A percentile compares a stretch with the other conserved stretches of the same genome.
Conservation (phyloP, 495 filamentous ascomycete genomes). For the Podospora pseudocomata region DNA sequence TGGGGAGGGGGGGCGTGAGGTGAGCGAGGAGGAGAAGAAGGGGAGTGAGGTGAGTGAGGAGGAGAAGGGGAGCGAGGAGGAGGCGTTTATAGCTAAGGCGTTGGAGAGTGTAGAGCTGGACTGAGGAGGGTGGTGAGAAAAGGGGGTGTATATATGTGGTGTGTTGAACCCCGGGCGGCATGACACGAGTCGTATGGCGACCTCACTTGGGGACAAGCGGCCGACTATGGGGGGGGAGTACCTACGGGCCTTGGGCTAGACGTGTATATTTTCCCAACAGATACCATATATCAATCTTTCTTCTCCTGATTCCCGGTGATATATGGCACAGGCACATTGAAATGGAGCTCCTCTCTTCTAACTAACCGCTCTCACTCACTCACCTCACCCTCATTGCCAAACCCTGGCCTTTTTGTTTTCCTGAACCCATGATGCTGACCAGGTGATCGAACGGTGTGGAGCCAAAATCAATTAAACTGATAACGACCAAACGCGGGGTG, state of each 20-base stretch:
- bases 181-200: not conserved
- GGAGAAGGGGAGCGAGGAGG: slow-evolving; percentile 18
- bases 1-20: slow-evolving; percentile 30
- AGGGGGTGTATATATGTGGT: not conserved
- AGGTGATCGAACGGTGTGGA: not conserved
- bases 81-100: slow-evolving; percentile 40
- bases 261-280: not conserved
- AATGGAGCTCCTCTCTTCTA: too few relatives aligned
- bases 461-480: not conserved
- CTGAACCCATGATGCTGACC: not conserved
- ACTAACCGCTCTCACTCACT: not conserved
- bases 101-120: slow-evolving; percentile 45
- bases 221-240: too few relatives aligned
- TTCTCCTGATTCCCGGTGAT: too few relatives aligned
- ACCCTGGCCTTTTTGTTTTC: not conserved
- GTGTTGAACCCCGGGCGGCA: not conserved
- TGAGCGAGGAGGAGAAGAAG: slow-evolving; percentile 24
- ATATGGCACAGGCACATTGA: too few relatives aligned
- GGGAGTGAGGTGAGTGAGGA: slow-evolving; percentile 19
- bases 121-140: slow-evolving; percentile 19
- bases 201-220: not conserved
- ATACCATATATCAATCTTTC: not conserved
- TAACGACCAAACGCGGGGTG: slow-evolving; percentile 15
- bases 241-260: not conserved
- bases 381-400: not conserved